Percentiles rank a stretch among this genome's conserved stretches.
phyloP scores from a whole-genome alignment of 495 filamentous ascomycete genomes.

The Neurospora terricola region DNA sequence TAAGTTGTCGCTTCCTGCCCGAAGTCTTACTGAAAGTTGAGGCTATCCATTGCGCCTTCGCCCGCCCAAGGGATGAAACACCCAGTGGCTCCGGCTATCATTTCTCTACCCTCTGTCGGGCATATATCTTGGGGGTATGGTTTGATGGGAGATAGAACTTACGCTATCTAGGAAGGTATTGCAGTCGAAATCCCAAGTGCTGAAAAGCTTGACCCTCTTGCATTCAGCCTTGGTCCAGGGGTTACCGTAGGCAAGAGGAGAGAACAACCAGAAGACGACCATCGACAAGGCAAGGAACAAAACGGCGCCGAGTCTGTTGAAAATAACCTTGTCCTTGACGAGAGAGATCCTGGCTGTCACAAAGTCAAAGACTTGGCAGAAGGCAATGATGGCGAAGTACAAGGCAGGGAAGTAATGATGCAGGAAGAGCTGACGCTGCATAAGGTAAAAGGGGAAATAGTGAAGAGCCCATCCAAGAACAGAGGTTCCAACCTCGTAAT shows the following conservation, averaged over 20 bases:
- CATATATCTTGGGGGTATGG: constrained; percentile 23
- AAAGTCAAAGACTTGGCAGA: constrained; percentile 87
- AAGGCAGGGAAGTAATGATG: constrained; percentile 88
- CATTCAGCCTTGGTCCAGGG: constrained; percentile 85
- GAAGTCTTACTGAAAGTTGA: background rate
- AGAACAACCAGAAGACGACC: constrained; percentile 71
- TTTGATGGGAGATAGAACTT: constrained; percentile 40
- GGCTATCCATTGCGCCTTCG: background rate
- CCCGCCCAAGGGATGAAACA: background rate
- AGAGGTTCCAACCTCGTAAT: constrained; percentile 87
- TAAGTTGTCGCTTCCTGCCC: background rate
- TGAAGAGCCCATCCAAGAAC: constrained; percentile 92
- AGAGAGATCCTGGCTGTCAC: constrained; percentile 54
- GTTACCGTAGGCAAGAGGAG: constrained; percentile 87
- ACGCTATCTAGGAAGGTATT: constrained; percentile 82
- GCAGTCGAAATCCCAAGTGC: constrained; percentile 94
- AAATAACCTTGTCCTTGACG: constrained; percentile 55
- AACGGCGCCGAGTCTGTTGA: constrained; percentile 62
- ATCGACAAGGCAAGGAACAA: constrained; percentile 62
- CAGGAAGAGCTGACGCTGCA: constrained; percentile 89
- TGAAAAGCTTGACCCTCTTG: constrained; percentile 75
- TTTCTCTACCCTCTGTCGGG: constrained; percentile 15
- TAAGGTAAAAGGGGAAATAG: constrained; percentile 94
- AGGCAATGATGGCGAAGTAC: constrained; percentile 82
- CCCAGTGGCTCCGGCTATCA: background rate